These are phyloP conservation scores for Fusarium kyushuense DNA, from an alignment of 2,329 filamentous ascomycete genomes.

Conservation along the genomic window DNA sequence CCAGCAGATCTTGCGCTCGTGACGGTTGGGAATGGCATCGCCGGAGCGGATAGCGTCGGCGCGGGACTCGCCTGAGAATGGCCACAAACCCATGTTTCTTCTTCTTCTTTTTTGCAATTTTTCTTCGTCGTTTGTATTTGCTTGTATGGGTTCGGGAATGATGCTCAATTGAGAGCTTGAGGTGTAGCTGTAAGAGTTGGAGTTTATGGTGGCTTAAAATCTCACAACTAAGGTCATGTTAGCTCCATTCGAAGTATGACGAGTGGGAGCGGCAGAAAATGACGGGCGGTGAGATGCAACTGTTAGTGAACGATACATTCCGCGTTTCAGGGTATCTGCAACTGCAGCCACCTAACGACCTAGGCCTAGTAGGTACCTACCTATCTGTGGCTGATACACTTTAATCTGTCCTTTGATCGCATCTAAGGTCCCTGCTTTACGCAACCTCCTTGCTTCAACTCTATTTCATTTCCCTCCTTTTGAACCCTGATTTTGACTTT, in stretches of 20 bases:
- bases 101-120: conserved; percentile 5
- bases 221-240: conserved; percentile 20
- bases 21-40: conserved; percentile 83
- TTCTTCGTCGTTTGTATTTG: background rate
- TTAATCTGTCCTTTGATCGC: conserved; percentile 36
- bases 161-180: conserved; percentile 16
- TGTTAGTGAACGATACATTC: conserved; percentile 8
- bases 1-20: conserved; percentile 87
- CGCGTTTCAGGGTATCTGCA: conserved; percentile 19
- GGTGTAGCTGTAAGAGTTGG: conserved; percentile 19
- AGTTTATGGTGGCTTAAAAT: conserved; percentile 31
- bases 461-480: conserved; percentile 20
- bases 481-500: background rate
- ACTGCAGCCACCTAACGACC: background rate
- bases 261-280: conserved; percentile 36
- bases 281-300: conserved; percentile 22
- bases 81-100: conserved; percentile 59
- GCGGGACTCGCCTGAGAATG: conserved; percentile 62
- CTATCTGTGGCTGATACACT: conserved; percentile 26
- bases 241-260: conserved; percentile 32
- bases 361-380: too few relatives aligned
- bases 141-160: background rate
- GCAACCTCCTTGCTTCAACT: conserved; percentile 18
- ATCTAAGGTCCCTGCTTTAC: background rate
- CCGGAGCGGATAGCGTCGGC: conserved; percentile 67